These are phyloP conservation scores for Thermochaetoides thermophila DNA, from an alignment of 495 filamentous ascomycete species.

Conservation along the genomic window DNA sequence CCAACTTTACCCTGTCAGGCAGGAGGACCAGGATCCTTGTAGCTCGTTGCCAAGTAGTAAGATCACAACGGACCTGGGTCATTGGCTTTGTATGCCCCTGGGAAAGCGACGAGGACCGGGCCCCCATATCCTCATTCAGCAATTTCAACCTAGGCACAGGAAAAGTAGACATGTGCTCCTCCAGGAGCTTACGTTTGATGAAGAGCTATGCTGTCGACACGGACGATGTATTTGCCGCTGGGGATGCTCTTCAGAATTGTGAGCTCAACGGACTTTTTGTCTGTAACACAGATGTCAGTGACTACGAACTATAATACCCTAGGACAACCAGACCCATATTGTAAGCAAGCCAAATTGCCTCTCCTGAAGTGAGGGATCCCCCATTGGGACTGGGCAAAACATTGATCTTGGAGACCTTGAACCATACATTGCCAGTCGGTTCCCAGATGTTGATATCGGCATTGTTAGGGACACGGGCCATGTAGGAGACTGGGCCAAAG, in stretches of 20 bases:
- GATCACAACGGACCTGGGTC: constrained; percentile 21
- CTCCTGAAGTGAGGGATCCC: constrained; percentile 10
- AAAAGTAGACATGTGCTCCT: constrained; percentile 26
- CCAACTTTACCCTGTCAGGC: constrained; percentile 18
- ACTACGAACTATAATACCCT: no score
- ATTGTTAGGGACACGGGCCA: constrained; percentile 30
- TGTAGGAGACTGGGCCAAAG: constrained; percentile 34
- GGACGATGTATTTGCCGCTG: constrained; percentile 25
- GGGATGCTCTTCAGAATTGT: constrained; percentile 26
- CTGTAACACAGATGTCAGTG: not conserved
- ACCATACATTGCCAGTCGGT: constrained; percentile 32
- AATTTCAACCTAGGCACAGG: constrained; percentile 26
- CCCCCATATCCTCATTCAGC: constrained; percentile 22
- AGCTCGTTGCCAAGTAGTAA: constrained; percentile 11
- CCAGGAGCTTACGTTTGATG: constrained; percentile 23
- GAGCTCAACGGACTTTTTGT: constrained; percentile 14
- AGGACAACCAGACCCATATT: constrained; percentile 11
- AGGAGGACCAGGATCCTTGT: constrained; percentile 25
- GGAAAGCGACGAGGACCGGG: constrained; percentile 19
- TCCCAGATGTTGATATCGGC: constrained; percentile 31
- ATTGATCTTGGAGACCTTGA: constrained; percentile 28
- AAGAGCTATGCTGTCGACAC: constrained; percentile 27
- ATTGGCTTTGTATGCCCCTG: constrained; percentile 20
- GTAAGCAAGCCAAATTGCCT: constrained; percentile 26
- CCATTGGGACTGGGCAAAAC: constrained; percentile 15